Base-by-base conservation (phyloP, 805 yeast species). In the Lachancea cidri region DNA sequence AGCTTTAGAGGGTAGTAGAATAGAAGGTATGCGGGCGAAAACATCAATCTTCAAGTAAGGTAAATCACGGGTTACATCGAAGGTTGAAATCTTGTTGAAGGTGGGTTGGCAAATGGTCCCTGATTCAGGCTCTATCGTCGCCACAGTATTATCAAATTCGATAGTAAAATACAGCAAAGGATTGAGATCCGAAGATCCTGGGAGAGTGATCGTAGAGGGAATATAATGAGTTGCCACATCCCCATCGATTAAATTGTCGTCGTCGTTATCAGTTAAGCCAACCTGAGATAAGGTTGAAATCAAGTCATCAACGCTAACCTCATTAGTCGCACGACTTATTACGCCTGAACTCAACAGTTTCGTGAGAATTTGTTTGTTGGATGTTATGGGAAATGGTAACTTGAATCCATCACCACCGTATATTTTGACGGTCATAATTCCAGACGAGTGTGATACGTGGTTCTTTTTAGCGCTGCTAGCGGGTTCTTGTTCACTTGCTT, bases 121-220 rank as follows among this genome's bases (percentile, higher is more conserved):
- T 39, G 84, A 77, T 20, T 81, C 77, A 2, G 98, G 93, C 51
- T 88, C 95, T 38, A 91, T 79, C 13, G 88, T 75, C 48, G 93
- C 83, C 50, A 89, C 93, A 38, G 91, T 87, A 64, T 93, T 93
- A 65, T 93, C 99, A 59, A 88, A 91, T 64, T 93, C 99, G 34
- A 93, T 72, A 2, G 95, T 87, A 55, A 89, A 74, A 62, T 86
- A 86, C 29, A 93, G 73, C 45, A 95, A 72, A 14, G 93, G 77
- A 50, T 78, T 79, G 47, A 77, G 72, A 27, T 73, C 66, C 38
- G 71, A 70, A 50, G 79, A 57, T 22, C 74, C 73, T 13, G 85
- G 81, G 33, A 77, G 66, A 36, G 76, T 66, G 34, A 77, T 68
- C 33, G 74, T 67, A 13, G 82, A 72, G 32, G 86, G 81, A 34